Evolutionary conservation across 345 rosid genomes (phyloP).

Genomic region (Arabidopsis suecica): DNA sequence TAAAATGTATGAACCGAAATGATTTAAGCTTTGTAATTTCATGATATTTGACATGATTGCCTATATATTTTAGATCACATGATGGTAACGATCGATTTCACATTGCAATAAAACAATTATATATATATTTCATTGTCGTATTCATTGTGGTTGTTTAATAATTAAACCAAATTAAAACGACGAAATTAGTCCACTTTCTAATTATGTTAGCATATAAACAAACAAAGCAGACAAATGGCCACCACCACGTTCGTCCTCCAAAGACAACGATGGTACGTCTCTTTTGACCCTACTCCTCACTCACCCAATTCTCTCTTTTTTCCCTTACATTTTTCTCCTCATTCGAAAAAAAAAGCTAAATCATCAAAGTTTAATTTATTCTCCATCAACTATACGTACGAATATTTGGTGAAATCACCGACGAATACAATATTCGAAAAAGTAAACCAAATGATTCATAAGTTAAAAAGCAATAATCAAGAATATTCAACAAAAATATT

Average conservation of each 20-base stretch:
- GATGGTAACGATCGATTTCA: neutral
- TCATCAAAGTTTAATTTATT: neutral
- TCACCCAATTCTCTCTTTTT: constrained; percentile 13
- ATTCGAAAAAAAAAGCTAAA: neutral
- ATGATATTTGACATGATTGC: constrained; percentile 28
- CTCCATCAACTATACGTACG: constrained; percentile 16
- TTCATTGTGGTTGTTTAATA: neutral
- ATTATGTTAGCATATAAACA: constrained; percentile 34
- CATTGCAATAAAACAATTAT: no score
- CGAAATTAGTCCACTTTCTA: constrained; percentile 37
- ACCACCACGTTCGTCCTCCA: constrained; percentile 33
- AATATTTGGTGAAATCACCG: constrained; percentile 44
- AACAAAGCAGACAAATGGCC: constrained; percentile 37
- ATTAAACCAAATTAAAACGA: neutral
- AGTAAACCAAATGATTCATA: constrained; percentile 33
- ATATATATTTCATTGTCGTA: no score
- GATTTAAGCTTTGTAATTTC: neutral
- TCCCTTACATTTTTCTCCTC: neutral
- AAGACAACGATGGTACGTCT: constrained; percentile 46
- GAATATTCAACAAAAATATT: constrained; percentile 7
- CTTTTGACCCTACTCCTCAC: constrained; percentile 38
- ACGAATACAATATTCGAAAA: constrained; percentile 29
- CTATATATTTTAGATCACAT: constrained; percentile 32
- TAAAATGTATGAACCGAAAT: neutral
- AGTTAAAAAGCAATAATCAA: constrained; percentile 17